Base-by-base conservation (phyloP, 2,329 filamentous ascomycete species). In the Fusarium luffae region DNA sequence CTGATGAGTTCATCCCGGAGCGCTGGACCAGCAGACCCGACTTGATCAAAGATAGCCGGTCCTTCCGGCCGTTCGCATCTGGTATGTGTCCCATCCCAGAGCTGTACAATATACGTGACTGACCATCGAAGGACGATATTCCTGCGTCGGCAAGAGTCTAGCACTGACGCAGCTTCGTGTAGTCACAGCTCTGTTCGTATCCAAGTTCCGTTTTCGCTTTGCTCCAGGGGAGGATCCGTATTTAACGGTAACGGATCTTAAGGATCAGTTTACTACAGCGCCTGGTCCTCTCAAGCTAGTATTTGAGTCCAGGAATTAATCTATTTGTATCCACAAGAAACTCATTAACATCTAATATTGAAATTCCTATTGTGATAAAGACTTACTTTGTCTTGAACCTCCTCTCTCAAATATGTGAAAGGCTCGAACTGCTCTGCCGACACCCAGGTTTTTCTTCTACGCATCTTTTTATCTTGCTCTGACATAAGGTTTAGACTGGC, bases 171-270 rank as follows among this genome's bases (percentile, higher is more conserved):
- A 37, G 9, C 34, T 37, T n/a, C 34, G 34, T 12, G 34, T 37
- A 37, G 34, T n/a, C 0, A 37, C 18, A n/a, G 34, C 34, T 3
- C 10, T n/a, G 1, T 37, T n/a, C 3, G 34, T 37, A 1, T n/a
- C 18, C 1, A n/a, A 37, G 18, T 37, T 37, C 18, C 9, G 10
- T 10, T 37, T 37, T n/a, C 5, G 5, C 18, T n/a, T 37, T 12
- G 34, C 5, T n/a, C 5, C 34, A 2, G 34, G 18, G 1, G 10
- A 37, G 0, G 34, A 37, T 9, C 18, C 34, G 1, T 0, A n/a
- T 11, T 11, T n/a, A 0, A n/a, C 34, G 0, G 18, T 37, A 0
- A 37, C 1, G 10, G 1, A 7, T n/a, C 5, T 37, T 5, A 37
- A 37, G 10, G 34, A 37, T 37, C 34, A 37, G 34, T 37, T 37